phyloP scores from a whole-genome alignment of 2,329 filamentous ascomycete genomes.

The Dryadomyces quercivorus region DNA sequence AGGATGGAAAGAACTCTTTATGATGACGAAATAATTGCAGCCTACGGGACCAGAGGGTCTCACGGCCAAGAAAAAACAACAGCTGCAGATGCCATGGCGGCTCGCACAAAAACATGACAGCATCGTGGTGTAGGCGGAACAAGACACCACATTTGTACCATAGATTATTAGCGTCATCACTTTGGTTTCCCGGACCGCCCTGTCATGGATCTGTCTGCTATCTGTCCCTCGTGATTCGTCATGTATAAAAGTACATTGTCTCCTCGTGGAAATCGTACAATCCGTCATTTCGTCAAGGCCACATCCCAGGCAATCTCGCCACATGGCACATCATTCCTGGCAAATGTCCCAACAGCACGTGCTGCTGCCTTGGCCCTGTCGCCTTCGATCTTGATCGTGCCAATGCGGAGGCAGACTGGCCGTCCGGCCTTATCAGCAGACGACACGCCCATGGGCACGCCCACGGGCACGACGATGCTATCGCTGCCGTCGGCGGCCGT shows the following conservation, averaged over 20 bases:
- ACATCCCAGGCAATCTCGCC: constrained; percentile 6
- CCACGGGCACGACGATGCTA: constrained; percentile 12
- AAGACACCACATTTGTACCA: not conserved
- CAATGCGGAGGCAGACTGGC: constrained; percentile 15
- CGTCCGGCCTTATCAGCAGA: not conserved
- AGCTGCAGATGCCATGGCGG: not conserved
- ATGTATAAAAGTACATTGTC: not conserved
- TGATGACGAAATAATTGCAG: not conserved
- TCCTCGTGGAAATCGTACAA: not conserved
- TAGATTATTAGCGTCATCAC: not conserved
- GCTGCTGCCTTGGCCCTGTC: constrained; percentile 16
- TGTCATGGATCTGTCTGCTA: too few species aligned
- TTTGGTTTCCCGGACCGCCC: not conserved
- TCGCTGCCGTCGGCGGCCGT: constrained; percentile 2
- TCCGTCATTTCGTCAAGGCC: not conserved
- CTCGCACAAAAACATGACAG: not conserved
- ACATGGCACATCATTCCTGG: constrained; percentile 3
- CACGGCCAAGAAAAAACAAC: not conserved
- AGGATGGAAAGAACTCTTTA: not conserved
- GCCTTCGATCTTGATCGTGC: constrained; percentile 24
- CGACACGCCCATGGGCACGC: not conserved
- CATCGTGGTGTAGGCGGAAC: not conserved
- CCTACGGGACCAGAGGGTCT: not conserved
- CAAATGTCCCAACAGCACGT: constrained; percentile 15
- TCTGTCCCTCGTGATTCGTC: not conserved